Conservation (phyloP, 495 filamentous ascomycete genomes). For the Penicillium ochrochloron region DNA sequence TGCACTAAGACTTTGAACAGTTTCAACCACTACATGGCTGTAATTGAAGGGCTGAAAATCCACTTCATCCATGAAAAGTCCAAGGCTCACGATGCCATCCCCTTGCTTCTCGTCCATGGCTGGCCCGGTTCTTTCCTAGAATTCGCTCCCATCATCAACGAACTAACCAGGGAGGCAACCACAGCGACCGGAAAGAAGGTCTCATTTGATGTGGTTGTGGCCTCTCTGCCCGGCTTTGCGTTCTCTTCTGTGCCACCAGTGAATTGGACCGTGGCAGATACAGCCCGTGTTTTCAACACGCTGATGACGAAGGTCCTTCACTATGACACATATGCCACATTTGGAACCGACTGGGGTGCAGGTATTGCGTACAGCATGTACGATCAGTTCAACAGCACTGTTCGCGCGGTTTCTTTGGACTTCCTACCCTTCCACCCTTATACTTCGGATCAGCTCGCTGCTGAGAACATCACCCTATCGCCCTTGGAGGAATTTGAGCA, state of each 20-base stretch:
- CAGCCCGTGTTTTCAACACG: constrained; percentile 27
- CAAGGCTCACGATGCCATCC: constrained; percentile 30
- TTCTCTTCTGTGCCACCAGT: constrained; percentile 28
- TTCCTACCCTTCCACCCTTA: constrained; percentile 7
- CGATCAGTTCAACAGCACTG: constrained; percentile 11
- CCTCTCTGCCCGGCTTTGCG: constrained; percentile 36
- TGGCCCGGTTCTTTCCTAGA: constrained; percentile 49
- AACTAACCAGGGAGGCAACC: constrained; percentile 6
- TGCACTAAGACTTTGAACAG: not conserved
- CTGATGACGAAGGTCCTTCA: constrained; percentile 26
- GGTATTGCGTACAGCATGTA: constrained; percentile 7
- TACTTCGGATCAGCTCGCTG: not conserved
- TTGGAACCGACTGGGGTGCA: constrained; percentile 40
- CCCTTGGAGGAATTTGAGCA: constrained; percentile 8
- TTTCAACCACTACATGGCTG: not conserved
- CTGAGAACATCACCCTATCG: constrained; percentile 16
- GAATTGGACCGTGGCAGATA: constrained; percentile 29
- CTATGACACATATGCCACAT: constrained; percentile 30
- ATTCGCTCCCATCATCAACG: constrained; percentile 30
- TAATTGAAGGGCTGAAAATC: constrained; percentile 2
- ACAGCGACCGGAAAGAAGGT: constrained; percentile 11
- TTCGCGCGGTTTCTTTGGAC: constrained; percentile 6
- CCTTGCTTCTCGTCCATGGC: constrained; percentile 41
- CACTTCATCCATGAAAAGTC: constrained; percentile 9
- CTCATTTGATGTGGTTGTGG: constrained; percentile 36